Conservation (phyloP, 441 rosid species). For the Isatis lusitanica region DNA sequence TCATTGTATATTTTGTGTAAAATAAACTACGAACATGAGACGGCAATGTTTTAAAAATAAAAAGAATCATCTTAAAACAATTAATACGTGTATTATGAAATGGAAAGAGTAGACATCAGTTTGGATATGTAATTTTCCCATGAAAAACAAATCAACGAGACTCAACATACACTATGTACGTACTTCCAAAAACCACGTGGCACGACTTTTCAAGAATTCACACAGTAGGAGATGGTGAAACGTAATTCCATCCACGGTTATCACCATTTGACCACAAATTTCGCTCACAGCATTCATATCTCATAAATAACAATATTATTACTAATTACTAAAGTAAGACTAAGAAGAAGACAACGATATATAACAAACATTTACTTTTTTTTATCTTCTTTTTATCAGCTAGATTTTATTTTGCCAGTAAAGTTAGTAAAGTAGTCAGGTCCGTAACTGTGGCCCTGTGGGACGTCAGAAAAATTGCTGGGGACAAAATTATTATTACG, state of each 20-base stretch:
- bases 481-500: background rate
- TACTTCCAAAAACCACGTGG: background rate
- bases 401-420: conserved; percentile 24
- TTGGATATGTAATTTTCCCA: too few species aligned
- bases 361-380: conserved; percentile 27
- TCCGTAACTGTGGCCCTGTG: conserved; percentile 18
- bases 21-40: too few species aligned
- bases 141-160: background rate
- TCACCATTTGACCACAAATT: conserved; percentile 12
- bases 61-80: too few species aligned
- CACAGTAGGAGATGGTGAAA: background rate
- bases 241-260: conserved; percentile 23
- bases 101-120: too few species aligned
- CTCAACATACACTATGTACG: background rate
- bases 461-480: conserved; percentile 17
- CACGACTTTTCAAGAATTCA: conserved; percentile 6
- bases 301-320: conserved; percentile 5
- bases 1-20: too few species aligned
- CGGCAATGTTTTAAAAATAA: too few species aligned
- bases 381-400: background rate
- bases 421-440: conserved; percentile 29
- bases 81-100: too few species aligned
- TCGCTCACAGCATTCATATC: background rate
- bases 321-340: background rate
- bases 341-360: conserved; percentile 21